Conservation (phyloP, 1,284 basidiomycete genomes). For the Ganoderma meredithae region DNA sequence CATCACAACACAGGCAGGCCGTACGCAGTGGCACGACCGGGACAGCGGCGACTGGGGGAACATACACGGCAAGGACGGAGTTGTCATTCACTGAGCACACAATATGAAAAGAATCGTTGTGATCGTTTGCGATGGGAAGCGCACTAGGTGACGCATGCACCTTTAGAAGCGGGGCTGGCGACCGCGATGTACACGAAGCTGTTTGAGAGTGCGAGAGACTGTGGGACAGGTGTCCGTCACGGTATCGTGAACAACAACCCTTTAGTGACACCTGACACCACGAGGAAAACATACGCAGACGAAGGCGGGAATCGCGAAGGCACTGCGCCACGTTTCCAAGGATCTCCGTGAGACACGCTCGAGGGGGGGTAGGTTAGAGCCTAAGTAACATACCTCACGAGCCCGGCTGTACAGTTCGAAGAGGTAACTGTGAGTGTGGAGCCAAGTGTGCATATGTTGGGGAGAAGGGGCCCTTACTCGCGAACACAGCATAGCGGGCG, state of each 20-base stretch:
- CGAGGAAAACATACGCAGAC: background rate
- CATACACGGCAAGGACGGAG: slow-evolving; percentile 9
- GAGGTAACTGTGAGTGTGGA: background rate
- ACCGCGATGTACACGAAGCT: background rate
- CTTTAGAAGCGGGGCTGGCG: background rate
- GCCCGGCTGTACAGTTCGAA: background rate
- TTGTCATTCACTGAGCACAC: background rate
- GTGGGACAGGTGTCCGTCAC: background rate
- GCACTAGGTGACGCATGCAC: too few relatives aligned
- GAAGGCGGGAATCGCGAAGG: background rate
- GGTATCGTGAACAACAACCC: too few relatives aligned
- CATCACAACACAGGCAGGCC: too few relatives aligned
- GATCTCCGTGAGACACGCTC: background rate
- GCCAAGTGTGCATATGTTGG: too few relatives aligned
- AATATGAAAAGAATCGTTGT: too few relatives aligned
- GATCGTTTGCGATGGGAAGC: too few relatives aligned
- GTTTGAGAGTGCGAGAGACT: background rate
- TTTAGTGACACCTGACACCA: too few relatives aligned
- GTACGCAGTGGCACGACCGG: too few relatives aligned
- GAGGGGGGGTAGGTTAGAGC: too few relatives aligned
- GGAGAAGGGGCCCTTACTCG: too few relatives aligned
- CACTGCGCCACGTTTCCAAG: background rate
- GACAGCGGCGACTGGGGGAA: too few relatives aligned
- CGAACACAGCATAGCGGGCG: background rate
- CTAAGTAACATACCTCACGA: background rate